phyloP scores from a whole-genome alignment of 495 filamentous ascomycete genomes.

The Penicillium cataractarum region DNA sequence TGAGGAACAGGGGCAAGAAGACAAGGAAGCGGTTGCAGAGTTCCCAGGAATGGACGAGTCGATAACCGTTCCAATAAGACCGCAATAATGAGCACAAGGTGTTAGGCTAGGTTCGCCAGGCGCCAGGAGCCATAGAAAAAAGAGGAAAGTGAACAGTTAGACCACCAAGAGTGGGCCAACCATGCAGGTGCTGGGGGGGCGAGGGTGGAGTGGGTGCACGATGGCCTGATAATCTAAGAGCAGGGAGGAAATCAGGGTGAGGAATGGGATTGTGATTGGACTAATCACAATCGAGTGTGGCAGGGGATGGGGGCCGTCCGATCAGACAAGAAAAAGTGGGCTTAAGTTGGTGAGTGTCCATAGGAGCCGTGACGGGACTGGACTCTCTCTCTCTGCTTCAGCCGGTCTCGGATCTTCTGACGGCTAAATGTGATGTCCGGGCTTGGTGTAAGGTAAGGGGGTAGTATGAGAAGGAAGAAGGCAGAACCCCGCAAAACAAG shows the following conservation, averaged over 20 bases:
- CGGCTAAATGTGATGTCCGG: constrained; percentile 13
- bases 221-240: constrained; percentile 42
- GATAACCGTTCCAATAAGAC: constrained; percentile 14
- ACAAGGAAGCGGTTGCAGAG: constrained; percentile 13
- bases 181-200: constrained; percentile 40
- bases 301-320: constrained; percentile 23
- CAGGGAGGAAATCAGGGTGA: constrained; percentile 28
- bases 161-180: constrained; percentile 32
- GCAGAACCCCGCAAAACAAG: background rate
- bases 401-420: constrained; percentile 22
- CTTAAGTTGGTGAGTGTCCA: background rate
- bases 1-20: constrained; percentile 7
- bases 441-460: constrained; percentile 3
- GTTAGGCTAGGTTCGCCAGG: constrained; percentile 21
- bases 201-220: constrained; percentile 38
- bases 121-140: constrained; percentile 22
- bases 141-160: constrained; percentile 20
- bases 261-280: constrained; percentile 22
- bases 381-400: constrained; percentile 13
- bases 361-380: constrained; percentile 23
- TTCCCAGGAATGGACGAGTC: background rate
- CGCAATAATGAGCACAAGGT: constrained; percentile 18
- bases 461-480: background rate
- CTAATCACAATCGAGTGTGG: constrained; percentile 23
- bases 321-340: constrained; percentile 29